Evolutionary conservation across 768 basidiomycete species (phyloP).

Genomic region (Collybiopsis confluens): DNA sequence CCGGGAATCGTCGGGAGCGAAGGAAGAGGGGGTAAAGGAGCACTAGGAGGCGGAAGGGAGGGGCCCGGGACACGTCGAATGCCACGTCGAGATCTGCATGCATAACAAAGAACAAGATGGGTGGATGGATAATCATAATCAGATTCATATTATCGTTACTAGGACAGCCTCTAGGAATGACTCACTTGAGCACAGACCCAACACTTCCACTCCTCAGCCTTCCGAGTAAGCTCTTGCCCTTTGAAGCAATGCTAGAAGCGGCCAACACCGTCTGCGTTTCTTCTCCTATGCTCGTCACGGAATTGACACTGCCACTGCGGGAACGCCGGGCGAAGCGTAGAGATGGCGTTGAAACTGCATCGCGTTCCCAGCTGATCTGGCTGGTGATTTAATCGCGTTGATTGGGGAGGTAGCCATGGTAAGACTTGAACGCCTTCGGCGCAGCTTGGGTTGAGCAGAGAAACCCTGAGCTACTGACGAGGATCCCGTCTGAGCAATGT

Average conservation of each 20-base stretch:
- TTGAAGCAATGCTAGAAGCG: conserved; percentile 24
- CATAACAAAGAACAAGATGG: too few relatives aligned
- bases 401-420: conserved; percentile 52
- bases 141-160: too few relatives aligned
- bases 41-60: background rate
- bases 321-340: conserved; percentile 33
- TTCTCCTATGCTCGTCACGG: conserved; percentile 10
- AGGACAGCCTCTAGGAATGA: conserved; percentile 3
- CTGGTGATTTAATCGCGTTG: conserved; percentile 53
- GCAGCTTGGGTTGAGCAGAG: conserved; percentile 40
- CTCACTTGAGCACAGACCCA: conserved; percentile 30
- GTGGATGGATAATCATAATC: conserved; percentile 3
- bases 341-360: conserved; percentile 46
- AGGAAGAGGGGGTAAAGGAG: conserved; percentile 3
- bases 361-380: conserved; percentile 46
- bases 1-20: conserved; percentile 1
- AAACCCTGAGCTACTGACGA: conserved; percentile 25
- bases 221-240: conserved; percentile 41
- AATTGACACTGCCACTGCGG: conserved; percentile 42
- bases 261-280: background rate
- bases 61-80: conserved; percentile 26
- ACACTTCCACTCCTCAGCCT: conserved; percentile 56
- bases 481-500: conserved; percentile 18
- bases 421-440: conserved; percentile 61
- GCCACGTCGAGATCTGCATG: conserved; percentile 38